These are phyloP conservation scores for Dendryphion nanum DNA, from an alignment of 2,329 filamentous ascomycete genomes.

Conservation along the genomic window DNA sequence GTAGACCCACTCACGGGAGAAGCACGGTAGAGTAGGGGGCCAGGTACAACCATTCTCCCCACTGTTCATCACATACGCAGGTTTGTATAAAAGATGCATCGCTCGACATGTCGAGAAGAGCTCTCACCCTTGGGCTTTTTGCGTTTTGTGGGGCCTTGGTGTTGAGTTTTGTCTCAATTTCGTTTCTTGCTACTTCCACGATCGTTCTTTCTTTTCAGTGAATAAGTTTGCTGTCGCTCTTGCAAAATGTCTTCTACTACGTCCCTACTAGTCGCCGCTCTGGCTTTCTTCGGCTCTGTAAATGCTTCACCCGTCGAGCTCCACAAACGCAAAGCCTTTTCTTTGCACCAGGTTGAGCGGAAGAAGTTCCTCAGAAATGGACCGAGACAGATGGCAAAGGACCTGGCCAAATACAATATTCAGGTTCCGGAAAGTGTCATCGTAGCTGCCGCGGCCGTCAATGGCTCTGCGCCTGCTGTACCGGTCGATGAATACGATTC, in stretches of 20 bases:
- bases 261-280: conserved; percentile 25
- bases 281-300: conserved; percentile 27
- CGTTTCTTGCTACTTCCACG: too few species aligned
- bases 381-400: conserved; percentile 38
- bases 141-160: too few species aligned
- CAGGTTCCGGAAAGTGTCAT: conserved; percentile 25
- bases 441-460: conserved; percentile 24
- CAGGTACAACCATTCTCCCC: too few species aligned
- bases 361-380: conserved; percentile 37
- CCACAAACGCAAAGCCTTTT: conserved; percentile 28
- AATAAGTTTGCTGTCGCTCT: too few species aligned
- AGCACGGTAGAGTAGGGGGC: too few species aligned
- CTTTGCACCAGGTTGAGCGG: conserved; percentile 30
- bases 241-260: conserved; percentile 33
- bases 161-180: too few species aligned
- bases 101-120: too few species aligned
- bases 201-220: too few species aligned
- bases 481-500: conserved; percentile 40
- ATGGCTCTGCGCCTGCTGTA: conserved; percentile 40
- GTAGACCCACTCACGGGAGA: too few species aligned
- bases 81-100: too few species aligned
- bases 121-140: too few species aligned
- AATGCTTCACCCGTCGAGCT: conserved; percentile 29
- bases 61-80: too few species aligned
- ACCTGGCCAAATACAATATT: conserved; percentile 40